phyloP scores from a whole-genome alignment of 2,329 filamentous ascomycete genomes.

The Metarhizium brunneum region DNA sequence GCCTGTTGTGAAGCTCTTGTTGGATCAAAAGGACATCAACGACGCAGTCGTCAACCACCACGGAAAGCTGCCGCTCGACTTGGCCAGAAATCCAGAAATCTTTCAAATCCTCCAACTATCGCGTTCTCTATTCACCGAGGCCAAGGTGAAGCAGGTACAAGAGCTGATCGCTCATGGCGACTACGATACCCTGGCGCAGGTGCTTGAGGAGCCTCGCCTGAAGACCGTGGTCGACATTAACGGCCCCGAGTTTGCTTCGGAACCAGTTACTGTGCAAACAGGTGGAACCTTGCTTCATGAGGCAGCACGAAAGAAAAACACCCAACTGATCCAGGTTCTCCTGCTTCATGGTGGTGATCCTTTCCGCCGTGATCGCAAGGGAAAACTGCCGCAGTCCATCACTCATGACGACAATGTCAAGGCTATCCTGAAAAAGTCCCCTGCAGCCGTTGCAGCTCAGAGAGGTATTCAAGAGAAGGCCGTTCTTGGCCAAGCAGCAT shows the following conservation, averaged over 20 bases:
- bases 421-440: slow-evolving; percentile 85
- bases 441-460: slow-evolving; percentile 88
- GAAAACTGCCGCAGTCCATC: slow-evolving; percentile 90
- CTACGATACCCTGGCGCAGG: slow-evolving; percentile 67
- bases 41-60: slow-evolving; percentile 79
- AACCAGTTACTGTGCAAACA: slow-evolving; percentile 63
- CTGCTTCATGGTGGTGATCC: slow-evolving; percentile 92
- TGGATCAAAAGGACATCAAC: slow-evolving; percentile 78
- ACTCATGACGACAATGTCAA: slow-evolving; percentile 89
- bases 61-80: slow-evolving; percentile 76
- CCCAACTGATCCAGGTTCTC: slow-evolving; percentile 78
- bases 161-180: slow-evolving; percentile 62
- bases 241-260: slow-evolving; percentile 77
- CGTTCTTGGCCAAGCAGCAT: slow-evolving; percentile 67
- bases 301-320: slow-evolving; percentile 79
- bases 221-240: slow-evolving; percentile 89
- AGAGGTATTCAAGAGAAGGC: slow-evolving; percentile 95
- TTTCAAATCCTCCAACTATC: slow-evolving; percentile 91
- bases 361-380: slow-evolving; percentile 88
- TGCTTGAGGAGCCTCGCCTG: slow-evolving; percentile 77
- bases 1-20: slow-evolving; percentile 70
- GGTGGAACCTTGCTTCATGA: slow-evolving; percentile 94
- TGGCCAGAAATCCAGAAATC: slow-evolving; percentile 86
- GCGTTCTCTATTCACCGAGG: slow-evolving; percentile 80
- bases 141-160: slow-evolving; percentile 77